These are phyloP conservation scores for Zoysia pacifica DNA, from an alignment of 176 grass and related monocot species.

Conservation along the genomic window DNA sequence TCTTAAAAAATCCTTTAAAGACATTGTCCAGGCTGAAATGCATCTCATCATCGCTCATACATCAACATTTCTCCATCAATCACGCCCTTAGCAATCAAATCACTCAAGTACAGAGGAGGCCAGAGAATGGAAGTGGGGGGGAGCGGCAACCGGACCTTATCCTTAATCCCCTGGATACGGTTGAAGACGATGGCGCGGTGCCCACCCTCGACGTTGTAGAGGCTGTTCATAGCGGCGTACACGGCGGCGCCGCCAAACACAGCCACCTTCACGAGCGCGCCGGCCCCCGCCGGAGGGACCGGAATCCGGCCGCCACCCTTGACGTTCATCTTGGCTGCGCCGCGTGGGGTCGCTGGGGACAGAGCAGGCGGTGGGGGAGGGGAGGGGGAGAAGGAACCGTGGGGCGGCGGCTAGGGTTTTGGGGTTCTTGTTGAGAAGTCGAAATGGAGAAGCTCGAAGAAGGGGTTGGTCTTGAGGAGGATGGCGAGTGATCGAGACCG, in stretches of 20 bases:
- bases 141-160: constrained; percentile 43
- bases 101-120: background rate
- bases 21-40: background rate
- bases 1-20: background rate
- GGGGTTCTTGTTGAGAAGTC: constrained; percentile 1
- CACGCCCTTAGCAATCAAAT: background rate
- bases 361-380: background rate
- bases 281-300: constrained; percentile 45
- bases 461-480: background rate
- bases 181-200: constrained; percentile 93
- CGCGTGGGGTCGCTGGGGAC: background rate
- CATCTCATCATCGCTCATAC: background rate
- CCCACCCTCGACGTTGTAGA: constrained; percentile 87
- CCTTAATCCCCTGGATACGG: constrained; percentile 76
- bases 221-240: constrained; percentile 68
- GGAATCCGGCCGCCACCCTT: constrained; percentile 55
- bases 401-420: constrained; percentile 43
- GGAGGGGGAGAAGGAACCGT: background rate
- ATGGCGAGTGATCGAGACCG: background rate
- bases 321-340: constrained; percentile 58
- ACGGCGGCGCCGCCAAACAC: constrained; percentile 67
- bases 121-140: background rate
- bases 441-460: no score
- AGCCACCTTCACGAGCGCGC: constrained; percentile 54
- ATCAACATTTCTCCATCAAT: background rate